These are phyloP conservation scores for Hypholoma fasciculare DNA, from an alignment of 768 basidiomycete species.

Conservation along the genomic window DNA sequence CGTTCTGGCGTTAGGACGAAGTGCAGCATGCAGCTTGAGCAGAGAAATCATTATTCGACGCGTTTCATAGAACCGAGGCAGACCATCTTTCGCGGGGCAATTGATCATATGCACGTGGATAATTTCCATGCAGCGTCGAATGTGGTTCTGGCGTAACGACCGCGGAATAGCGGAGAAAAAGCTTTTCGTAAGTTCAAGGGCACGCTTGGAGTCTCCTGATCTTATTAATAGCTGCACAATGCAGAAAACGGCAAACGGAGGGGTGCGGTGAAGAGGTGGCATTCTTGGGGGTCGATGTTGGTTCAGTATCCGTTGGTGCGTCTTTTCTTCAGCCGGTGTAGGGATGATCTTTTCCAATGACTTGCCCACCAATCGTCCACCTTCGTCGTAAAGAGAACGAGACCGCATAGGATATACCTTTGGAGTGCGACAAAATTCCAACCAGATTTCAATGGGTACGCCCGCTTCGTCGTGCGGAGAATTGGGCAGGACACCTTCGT, in stretches of 20 bases:
- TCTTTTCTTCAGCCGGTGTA: slow-evolving; percentile 5
- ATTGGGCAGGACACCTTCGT: slow-evolving; percentile 14
- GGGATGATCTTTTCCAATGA: slow-evolving; percentile 5
- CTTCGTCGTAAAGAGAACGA: slow-evolving; percentile 5
- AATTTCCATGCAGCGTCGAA: slow-evolving; percentile 44
- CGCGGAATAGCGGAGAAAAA: slow-evolving; percentile 54
- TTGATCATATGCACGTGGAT: slow-evolving; percentile 52
- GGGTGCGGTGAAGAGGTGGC: slow-evolving; percentile 31
- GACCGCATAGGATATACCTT: slow-evolving; percentile 29
- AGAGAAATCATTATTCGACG: slow-evolving; percentile 46
- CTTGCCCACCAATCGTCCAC: slow-evolving; percentile 2
- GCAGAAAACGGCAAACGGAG: slow-evolving; percentile 43
- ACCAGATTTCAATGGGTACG: slow-evolving; percentile 54
- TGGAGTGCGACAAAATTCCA: slow-evolving; percentile 54
- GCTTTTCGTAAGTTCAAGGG: slow-evolving; percentile 42
- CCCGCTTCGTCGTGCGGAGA: slow-evolving; percentile 7
- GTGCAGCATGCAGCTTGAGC: slow-evolving; percentile 42
- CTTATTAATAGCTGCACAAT: slow-evolving; percentile 49
- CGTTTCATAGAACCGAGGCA: slow-evolving; percentile 43
- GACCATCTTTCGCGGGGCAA: slow-evolving; percentile 31
- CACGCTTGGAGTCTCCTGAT: slow-evolving; percentile 35
- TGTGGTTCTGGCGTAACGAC: slow-evolving; percentile 33
- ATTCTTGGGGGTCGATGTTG: slow-evolving; percentile 15
- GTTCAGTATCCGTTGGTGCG: slow-evolving; percentile 16
- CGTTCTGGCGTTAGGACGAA: slow-evolving; percentile 61